Evolutionary conservation across 345 rosid species (phyloP).

Genomic region (Eucalyptus cloeziana): DNA sequence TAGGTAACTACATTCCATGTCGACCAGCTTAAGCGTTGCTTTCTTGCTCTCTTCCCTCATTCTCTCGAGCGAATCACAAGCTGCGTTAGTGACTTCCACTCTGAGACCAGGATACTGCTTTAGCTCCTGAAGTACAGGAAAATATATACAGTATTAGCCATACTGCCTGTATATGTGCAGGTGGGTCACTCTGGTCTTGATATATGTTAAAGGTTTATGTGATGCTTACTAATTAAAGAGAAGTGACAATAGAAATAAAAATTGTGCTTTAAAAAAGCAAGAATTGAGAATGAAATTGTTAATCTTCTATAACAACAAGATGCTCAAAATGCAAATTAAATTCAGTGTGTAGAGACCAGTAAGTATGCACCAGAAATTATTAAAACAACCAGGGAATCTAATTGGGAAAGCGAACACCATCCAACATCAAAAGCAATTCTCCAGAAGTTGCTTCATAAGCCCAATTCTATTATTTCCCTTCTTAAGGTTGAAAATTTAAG

Average conservation of each 20-base stretch:
- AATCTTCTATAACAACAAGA: neutral
- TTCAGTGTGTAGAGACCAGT: neutral
- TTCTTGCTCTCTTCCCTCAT: conserved; percentile 90
- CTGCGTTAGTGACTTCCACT: conserved; percentile 88
- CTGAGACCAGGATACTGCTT: conserved; percentile 96
- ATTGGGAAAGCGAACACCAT: neutral
- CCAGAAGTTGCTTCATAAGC: neutral
- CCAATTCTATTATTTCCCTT: neutral
- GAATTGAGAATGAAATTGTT: neutral
- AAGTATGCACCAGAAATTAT: neutral
- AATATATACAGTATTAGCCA: neutral
- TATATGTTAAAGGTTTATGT: neutral
- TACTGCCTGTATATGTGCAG: neutral
- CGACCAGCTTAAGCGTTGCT: conserved; percentile 86
- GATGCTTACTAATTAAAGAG: neutral
- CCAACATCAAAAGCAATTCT: neutral
- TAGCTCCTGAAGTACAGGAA: conserved; percentile 45
- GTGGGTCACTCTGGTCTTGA: neutral
- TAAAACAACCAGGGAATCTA: neutral
- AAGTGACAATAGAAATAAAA: neutral
- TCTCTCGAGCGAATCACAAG: conserved; percentile 77
- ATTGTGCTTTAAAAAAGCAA: neutral
- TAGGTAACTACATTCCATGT: conserved; percentile 90
- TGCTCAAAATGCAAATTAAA: neutral
- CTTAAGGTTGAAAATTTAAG: neutral